A percentile compares a stretch with the other conserved stretches of the same genome.
Evolutionary conservation across 1,139 yeast species (phyloP).

Genomic region (Blastobotrys buckinghamii): DNA sequence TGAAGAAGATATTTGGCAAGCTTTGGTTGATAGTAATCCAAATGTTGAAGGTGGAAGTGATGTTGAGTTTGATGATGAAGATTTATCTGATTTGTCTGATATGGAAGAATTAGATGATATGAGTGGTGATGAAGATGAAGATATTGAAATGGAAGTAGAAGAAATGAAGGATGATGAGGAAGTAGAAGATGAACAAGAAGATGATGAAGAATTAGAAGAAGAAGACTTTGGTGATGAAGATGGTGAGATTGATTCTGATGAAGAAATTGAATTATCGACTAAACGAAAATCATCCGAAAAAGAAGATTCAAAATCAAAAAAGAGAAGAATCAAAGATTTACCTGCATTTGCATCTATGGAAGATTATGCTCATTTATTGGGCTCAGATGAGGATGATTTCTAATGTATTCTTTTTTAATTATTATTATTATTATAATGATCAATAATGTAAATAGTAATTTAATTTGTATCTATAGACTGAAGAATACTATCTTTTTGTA

Average conservation of each 20-base stretch:
- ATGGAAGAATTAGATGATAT: conserved; percentile 29
- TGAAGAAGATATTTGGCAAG: conserved; percentile 86
- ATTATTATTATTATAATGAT: too few relatives aligned
- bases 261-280: conserved; percentile 19
- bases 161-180: conserved; percentile 25
- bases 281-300: conserved; percentile 23
- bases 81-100: conserved; percentile 44
- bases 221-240: conserved; percentile 25
- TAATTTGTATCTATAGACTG: too few relatives aligned
- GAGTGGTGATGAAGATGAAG: conserved; percentile 41
- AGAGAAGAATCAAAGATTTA: conserved; percentile 55
- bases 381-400: conserved; percentile 32
- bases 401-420: too few relatives aligned
- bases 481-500: too few relatives aligned
- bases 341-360: conserved; percentile 90
- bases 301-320: conserved; percentile 43
- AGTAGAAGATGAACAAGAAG: conserved; percentile 27
- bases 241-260: conserved; percentile 20
- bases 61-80: conserved; percentile 36
- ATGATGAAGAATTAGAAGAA: conserved; percentile 26
- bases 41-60: conserved; percentile 60
- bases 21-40: conserved; percentile 65
- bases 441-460: too few relatives aligned
- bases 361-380: conserved; percentile 73
- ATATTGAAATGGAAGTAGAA: conserved; percentile 26